Conservation (phyloP, 345 rosid genomes). For the Camelina neglecta region DNA sequence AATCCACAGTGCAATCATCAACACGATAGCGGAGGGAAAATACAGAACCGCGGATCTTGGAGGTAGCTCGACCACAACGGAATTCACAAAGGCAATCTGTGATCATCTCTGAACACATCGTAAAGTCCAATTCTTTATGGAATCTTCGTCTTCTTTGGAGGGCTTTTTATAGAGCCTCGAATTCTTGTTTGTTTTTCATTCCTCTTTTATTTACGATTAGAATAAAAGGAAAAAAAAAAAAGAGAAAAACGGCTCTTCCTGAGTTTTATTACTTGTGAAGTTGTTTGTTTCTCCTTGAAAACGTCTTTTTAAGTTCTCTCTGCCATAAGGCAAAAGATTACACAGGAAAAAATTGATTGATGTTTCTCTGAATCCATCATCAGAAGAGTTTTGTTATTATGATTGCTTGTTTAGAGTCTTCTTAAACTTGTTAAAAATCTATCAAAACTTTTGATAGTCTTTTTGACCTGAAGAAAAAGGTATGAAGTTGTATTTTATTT, state of each 20-base stretch:
- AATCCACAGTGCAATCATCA: conserved; percentile 81
- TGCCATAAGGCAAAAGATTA: conserved; percentile 38
- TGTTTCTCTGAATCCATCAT: conserved; percentile 10
- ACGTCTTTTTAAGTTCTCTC: neutral
- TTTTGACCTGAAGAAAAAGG: neutral
- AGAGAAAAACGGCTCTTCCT: conserved; percentile 7
- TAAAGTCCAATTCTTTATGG: conserved; percentile 38
- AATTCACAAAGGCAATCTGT: conserved; percentile 88
- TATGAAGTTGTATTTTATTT: neutral
- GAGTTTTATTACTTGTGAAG: conserved; percentile 27
- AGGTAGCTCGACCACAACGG: conserved; percentile 73
- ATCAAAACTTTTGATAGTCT: neutral
- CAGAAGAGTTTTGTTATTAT: conserved; percentile 23
- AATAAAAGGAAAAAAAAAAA: conserved; percentile 8
- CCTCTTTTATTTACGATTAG: conserved; percentile 26
- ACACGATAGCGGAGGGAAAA: conserved; percentile 87
- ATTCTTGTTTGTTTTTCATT: conserved; percentile 23
- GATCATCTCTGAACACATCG: conserved; percentile 69
- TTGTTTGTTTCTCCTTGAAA: conserved; percentile 23
- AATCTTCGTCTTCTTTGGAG: conserved; percentile 5
- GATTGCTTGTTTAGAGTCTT: neutral
- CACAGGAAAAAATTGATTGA: conserved; percentile 24
- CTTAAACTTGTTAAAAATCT: neutral
- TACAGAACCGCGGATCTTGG: conserved; percentile 96
- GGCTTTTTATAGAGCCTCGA: conserved; percentile 3